Conservation (phyloP, 2,329 filamentous ascomycete genomes). For the Cladosporium sp. region DNA sequence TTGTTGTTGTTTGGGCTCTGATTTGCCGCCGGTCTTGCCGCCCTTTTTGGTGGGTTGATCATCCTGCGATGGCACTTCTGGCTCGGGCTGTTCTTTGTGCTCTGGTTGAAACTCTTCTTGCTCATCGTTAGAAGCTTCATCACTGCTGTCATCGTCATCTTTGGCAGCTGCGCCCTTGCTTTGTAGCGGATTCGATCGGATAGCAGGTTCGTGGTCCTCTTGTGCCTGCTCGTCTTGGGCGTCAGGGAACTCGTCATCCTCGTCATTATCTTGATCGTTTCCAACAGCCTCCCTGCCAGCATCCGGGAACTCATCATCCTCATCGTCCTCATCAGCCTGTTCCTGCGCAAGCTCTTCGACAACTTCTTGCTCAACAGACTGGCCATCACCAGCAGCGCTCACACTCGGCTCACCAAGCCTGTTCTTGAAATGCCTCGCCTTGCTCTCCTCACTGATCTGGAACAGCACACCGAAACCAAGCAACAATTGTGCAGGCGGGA, state of each 20-base stretch:
- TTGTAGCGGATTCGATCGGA: constrained; percentile 11
- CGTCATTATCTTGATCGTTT: constrained; percentile 18
- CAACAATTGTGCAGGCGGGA: constrained; percentile 81
- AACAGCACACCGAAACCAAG: constrained; percentile 87
- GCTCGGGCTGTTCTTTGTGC: constrained; percentile 16
- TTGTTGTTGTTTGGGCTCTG: constrained; percentile 21
- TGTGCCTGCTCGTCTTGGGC: constrained; percentile 23
- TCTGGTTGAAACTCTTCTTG: constrained; percentile 25
- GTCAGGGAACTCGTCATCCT: constrained; percentile 16
- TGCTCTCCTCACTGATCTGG: constrained; percentile 82
- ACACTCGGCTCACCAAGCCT: constrained; percentile 45
- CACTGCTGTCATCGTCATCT: constrained; percentile 24
- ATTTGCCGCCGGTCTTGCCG: constrained; percentile 19
- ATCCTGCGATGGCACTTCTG: constrained; percentile 12
- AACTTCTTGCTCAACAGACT: constrained; percentile 24
- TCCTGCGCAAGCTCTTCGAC: constrained; percentile 26
- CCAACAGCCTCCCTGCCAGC: constrained; percentile 25
- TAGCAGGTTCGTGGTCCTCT: constrained; percentile 18
- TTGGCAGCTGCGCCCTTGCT: constrained; percentile 21
- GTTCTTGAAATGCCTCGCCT: constrained; percentile 74
- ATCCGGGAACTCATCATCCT: constrained; percentile 41
- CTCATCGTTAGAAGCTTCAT: constrained; percentile 19
- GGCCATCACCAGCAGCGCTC: constrained; percentile 16
- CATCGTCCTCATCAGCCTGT: constrained; percentile 37
- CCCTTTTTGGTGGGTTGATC: not conserved